Percentiles rank a stretch among this genome's conserved stretches.
Conservation (phyloP, 2,329 filamentous ascomycete species). For the Colletotrichum gigasporum region DNA sequence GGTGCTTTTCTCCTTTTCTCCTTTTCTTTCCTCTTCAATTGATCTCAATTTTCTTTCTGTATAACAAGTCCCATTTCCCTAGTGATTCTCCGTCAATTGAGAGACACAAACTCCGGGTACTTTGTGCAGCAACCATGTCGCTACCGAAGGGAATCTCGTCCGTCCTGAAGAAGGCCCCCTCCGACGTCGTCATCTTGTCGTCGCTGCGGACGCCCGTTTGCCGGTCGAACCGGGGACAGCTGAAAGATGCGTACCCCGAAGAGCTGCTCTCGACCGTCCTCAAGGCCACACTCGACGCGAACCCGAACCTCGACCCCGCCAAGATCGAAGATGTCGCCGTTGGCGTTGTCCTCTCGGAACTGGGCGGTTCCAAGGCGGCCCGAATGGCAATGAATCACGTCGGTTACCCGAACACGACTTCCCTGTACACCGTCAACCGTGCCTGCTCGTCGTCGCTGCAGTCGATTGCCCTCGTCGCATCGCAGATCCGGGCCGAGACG, state of each 20-base stretch:
- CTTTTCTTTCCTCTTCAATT: neutral
- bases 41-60: neutral
- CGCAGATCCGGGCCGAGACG: conserved; percentile 77
- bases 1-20: neutral
- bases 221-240: conserved; percentile 81
- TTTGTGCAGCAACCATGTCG: conserved; percentile 48
- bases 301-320: conserved; percentile 76
- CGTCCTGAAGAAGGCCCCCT: conserved; percentile 80
- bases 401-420: conserved; percentile 76
- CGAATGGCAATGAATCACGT: conserved; percentile 91
- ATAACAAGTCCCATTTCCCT: neutral
- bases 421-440: conserved; percentile 88
- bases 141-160: conserved; percentile 75
- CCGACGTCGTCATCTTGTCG: conserved; percentile 88
- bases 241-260: conserved; percentile 91
- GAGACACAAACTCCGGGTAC: neutral
- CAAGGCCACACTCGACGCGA: conserved; percentile 74
- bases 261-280: conserved; percentile 79
- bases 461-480: conserved; percentile 78
- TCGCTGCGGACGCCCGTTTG: conserved; percentile 90
- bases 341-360: conserved; percentile 89
- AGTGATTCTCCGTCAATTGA: neutral
- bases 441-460: conserved; percentile 84
- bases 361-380: conserved; percentile 89
- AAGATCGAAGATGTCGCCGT: conserved; percentile 84